These are phyloP conservation scores for Aspergillus neoniger DNA, from an alignment of 2,329 filamentous ascomycete species.

Conservation along the genomic window DNA sequence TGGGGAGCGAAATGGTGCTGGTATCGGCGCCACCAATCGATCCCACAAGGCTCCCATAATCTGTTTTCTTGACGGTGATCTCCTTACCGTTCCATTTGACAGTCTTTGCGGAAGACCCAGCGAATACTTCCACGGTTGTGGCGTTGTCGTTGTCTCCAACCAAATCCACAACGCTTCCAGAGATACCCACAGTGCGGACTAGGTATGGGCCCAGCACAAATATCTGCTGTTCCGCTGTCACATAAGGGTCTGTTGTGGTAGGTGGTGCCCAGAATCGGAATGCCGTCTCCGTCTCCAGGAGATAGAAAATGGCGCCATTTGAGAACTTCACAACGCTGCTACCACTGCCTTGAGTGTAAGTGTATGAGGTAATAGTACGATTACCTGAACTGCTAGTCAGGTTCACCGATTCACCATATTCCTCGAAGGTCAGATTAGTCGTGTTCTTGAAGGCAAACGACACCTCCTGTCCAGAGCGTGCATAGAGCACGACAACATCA, in stretches of 20 bases:
- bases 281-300: constrained; percentile 56
- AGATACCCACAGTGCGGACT: constrained; percentile 44
- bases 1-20: constrained; percentile 47
- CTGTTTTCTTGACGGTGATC: constrained; percentile 40
- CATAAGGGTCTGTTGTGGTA: constrained; percentile 48
- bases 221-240: constrained; percentile 50
- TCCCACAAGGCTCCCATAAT: constrained; percentile 50
- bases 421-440: constrained; percentile 40
- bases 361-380: constrained; percentile 39
- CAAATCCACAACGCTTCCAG: constrained; percentile 37
- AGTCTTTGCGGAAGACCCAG: constrained; percentile 32
- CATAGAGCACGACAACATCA: constrained; percentile 53
- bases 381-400: constrained; percentile 23
- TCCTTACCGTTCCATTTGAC: constrained; percentile 52
- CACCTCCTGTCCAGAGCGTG: constrained; percentile 52
- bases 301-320: constrained; percentile 53
- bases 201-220: constrained; percentile 50
- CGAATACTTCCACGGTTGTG: constrained; percentile 35
- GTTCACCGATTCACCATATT: constrained; percentile 45
- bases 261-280: constrained; percentile 60
- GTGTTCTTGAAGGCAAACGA: constrained; percentile 53
- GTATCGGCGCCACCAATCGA: constrained; percentile 42
- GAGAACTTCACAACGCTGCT: constrained; percentile 52
- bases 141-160: constrained; percentile 45
- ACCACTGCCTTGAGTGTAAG: constrained; percentile 52